Percentiles rank a stretch among this genome's conserved stretches.
Evolutionary conservation across 179 eudicot species (phyloP).

Genomic region (Silene noctiflora): DNA sequence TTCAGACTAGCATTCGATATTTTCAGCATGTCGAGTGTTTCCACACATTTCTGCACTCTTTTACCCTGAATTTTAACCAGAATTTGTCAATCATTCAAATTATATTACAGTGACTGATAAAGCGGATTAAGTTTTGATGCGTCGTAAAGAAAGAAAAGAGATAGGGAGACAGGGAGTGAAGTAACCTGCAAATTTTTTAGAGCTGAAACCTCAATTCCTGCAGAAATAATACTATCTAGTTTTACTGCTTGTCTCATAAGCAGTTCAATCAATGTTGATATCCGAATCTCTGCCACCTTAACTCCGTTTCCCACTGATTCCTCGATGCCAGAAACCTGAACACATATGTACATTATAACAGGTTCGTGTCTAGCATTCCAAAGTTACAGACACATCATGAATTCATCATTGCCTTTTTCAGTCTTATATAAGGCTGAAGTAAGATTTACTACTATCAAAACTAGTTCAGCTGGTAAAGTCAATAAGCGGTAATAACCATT

Average conservation of each 20-base stretch:
- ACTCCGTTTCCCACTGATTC: slow-evolving; percentile 42
- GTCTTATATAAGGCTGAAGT: no score
- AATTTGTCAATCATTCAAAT: not conserved
- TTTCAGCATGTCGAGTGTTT: slow-evolving; percentile 48
- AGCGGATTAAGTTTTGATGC: not conserved
- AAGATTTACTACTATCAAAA: no score
- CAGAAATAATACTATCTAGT: slow-evolving; percentile 31
- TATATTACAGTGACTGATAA: not conserved
- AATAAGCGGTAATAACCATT: no score
- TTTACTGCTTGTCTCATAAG: slow-evolving; percentile 56
- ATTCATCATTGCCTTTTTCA: no score
- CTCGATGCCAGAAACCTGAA: slow-evolving; percentile 43
- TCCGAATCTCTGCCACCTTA: slow-evolving; percentile 49
- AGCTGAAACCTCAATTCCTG: slow-evolving; percentile 36
- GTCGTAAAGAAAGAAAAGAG: not conserved
- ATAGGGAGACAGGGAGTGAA: not conserved
- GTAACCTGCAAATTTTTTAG: slow-evolving; percentile 41
- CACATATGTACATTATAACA: not conserved
- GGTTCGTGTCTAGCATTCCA: not conserved
- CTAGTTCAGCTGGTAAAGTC: no score
- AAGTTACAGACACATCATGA: not conserved
- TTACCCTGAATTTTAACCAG: slow-evolving; percentile 31
- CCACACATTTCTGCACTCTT: slow-evolving; percentile 56
- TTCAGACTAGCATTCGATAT: slow-evolving; percentile 36
- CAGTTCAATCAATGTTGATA: slow-evolving; percentile 52